phyloP scores from a whole-genome alignment of 768 basidiomycete genomes.

The Psilocybe tampanensis region DNA sequence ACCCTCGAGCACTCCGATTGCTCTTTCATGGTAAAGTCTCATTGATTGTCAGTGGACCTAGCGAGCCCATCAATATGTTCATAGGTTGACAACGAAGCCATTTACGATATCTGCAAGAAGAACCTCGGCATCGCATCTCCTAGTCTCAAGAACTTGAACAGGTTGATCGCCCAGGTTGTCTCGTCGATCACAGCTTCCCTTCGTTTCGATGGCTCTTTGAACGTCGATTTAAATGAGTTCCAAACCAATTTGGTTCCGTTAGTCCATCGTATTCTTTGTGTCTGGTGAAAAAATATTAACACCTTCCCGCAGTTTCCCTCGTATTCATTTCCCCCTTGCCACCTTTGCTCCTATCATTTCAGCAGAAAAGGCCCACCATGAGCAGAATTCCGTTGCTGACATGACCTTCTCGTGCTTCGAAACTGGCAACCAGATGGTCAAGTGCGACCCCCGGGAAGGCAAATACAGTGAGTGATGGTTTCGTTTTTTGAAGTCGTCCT shows the following conservation, averaged over 20 bases:
- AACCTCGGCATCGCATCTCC: constrained; percentile 85
- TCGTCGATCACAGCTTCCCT: constrained; percentile 97
- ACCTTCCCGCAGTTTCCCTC: constrained; percentile 74
- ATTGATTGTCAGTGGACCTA: background rate
- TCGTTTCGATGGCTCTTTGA: constrained; percentile 95
- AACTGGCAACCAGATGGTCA: constrained; percentile 93
- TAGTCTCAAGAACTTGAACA: constrained; percentile 92
- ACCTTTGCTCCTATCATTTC: constrained; percentile 95
- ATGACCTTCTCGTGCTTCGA: constrained; percentile 99
- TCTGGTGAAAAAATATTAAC: constrained; percentile 6
- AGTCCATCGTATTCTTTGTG: constrained; percentile 32
- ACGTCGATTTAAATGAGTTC: constrained; percentile 98
- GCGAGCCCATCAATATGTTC: background rate
- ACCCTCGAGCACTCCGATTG: constrained; percentile 99
- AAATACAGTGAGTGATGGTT: constrained; percentile 86
- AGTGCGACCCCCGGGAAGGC: constrained; percentile 94
- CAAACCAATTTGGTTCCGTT: constrained; percentile 98
- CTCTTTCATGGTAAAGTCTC: constrained; percentile 89
- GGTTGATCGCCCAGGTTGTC: constrained; percentile 97
- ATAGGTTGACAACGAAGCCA: constrained; percentile 99
- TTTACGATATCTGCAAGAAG: constrained; percentile 99
- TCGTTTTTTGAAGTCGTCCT: background rate
- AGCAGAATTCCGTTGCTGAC: constrained; percentile 96
- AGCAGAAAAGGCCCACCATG: constrained; percentile 93
- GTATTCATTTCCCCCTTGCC: constrained; percentile 98